Evolutionary conservation across 1,139 yeast species (phyloP).

Genomic region (Groenewaldozyma sp.): DNA sequence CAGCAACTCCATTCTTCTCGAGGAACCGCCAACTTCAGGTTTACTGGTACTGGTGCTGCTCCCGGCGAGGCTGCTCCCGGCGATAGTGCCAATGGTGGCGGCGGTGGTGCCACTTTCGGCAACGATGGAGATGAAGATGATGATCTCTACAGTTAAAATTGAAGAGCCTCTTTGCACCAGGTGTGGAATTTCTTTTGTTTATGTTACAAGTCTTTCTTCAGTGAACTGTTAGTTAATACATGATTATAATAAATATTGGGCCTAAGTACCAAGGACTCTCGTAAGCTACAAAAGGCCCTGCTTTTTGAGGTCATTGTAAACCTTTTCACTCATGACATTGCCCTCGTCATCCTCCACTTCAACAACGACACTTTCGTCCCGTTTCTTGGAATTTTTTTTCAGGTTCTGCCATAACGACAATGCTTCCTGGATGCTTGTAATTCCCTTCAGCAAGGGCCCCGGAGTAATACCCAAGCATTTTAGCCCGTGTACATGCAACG

Average conservation of each 20-base stretch:
- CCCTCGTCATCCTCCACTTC: conserved; percentile 92
- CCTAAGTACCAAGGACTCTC: not conserved
- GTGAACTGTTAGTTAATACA: too few relatives aligned
- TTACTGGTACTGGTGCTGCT: conserved; percentile 26
- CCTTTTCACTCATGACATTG: conserved; percentile 78
- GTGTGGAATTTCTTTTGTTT: too few relatives aligned
- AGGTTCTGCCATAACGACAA: conserved; percentile 43
- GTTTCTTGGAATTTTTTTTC: conserved; percentile 33
- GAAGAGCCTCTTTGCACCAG: too few relatives aligned
- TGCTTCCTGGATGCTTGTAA: conserved; percentile 63
- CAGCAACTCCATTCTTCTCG: conserved; percentile 94
- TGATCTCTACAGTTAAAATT: conserved; percentile 68
- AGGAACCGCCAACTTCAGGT: conserved; percentile 51
- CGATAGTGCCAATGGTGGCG: conserved; percentile 21
- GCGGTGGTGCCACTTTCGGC: conserved; percentile 46
- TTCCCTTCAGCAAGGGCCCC: conserved; percentile 48
- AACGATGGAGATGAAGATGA: conserved; percentile 77
- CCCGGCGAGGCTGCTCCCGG: conserved; percentile 20
- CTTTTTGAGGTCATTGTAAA: conserved; percentile 71
- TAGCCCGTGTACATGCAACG: conserved; percentile 66
- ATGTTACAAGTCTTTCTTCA: too few relatives aligned
- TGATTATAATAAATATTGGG: too few relatives aligned
- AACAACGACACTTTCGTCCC: conserved; percentile 42
- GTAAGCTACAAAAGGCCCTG: conserved; percentile 66
- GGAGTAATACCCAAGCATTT: conserved; percentile 63